phyloP scores from a whole-genome alignment of 495 filamentous ascomycete species.

The Aspergillus hancockii region DNA sequence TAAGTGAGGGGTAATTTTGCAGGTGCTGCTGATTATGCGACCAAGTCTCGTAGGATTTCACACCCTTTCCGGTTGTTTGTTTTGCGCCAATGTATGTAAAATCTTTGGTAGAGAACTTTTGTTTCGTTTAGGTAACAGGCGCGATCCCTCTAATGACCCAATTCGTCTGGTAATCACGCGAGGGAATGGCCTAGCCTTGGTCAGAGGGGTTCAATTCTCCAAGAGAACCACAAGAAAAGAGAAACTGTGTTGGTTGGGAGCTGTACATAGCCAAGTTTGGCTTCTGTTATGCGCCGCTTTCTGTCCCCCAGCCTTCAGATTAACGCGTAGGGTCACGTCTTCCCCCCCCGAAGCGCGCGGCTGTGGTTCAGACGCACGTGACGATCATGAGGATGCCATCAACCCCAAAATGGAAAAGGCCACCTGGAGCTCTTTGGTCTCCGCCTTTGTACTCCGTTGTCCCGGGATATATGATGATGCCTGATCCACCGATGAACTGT shows the following conservation, averaged over 20 bases:
- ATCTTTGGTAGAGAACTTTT: neutral
- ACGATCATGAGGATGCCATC: constrained; percentile 3
- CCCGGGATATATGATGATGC: neutral
- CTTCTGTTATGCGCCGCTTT: neutral
- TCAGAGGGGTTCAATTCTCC: neutral
- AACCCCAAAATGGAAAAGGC: constrained; percentile 21
- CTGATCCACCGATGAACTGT: neutral
- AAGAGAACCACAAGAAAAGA: neutral
- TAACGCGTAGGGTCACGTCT: constrained; percentile 20
- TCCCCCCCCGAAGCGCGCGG: constrained; percentile 15
- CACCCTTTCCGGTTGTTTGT: constrained; percentile 1
- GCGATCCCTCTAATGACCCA: neutral
- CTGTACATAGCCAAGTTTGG: neutral
- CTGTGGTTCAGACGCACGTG: constrained; percentile 13
- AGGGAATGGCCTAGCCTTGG: neutral
- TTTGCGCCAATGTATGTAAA: constrained; percentile 3
- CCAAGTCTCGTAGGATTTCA: neutral
- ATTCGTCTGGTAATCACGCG: neutral
- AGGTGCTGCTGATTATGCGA: neutral
- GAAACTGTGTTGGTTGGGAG: constrained; percentile 11
- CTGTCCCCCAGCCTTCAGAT: constrained; percentile 15
- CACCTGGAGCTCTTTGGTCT: constrained; percentile 19
- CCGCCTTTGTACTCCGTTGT: neutral
- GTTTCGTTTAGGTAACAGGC: neutral
- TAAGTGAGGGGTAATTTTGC: constrained; percentile 1